These are phyloP conservation scores for Tuber umbilicatum DNA, from an alignment of 495 filamentous ascomycete species.

Conservation along the genomic window DNA sequence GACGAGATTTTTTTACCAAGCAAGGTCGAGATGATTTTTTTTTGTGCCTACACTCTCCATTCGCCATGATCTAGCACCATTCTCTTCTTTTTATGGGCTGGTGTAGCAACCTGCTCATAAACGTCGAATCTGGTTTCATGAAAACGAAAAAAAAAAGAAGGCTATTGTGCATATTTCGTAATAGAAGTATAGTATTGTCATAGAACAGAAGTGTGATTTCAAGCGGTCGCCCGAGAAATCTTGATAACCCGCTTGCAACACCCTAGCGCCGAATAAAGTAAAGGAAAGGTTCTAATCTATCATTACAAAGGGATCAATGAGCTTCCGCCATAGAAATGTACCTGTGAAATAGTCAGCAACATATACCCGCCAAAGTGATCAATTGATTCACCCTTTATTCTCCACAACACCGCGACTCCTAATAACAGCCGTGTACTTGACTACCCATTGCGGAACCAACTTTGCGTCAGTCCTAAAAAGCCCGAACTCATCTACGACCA, in stretches of 20 bases:
- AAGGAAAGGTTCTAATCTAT: neutral
- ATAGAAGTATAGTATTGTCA: neutral
- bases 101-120: neutral
- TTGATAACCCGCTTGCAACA: neutral
- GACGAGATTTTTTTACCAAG: neutral
- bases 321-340: slow-evolving; percentile 40
- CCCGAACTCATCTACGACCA: slow-evolving; percentile 57
- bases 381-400: slow-evolving; percentile 72
- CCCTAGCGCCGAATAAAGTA: neutral
- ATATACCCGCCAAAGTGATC: neutral
- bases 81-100: neutral
- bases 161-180: neutral
- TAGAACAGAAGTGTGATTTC: neutral
- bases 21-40: slow-evolving; percentile 17
- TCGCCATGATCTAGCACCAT: slow-evolving; percentile 9
- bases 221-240: neutral
- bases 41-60: slow-evolving; percentile 24
- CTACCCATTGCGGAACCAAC: slow-evolving; percentile 82
- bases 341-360: slow-evolving; percentile 26
- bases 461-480: slow-evolving; percentile 50
- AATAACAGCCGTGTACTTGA: slow-evolving; percentile 97
- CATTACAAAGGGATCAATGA: slow-evolving; percentile 17
- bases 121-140: neutral
- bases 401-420: slow-evolving; percentile 94
- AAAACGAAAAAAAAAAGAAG: neutral